Evolutionary conservation across 495 filamentous ascomycete genomes (phyloP), one percentile per base, ranked within the genome.

Genomic region (Sphaerosporella brunnea): DNA sequence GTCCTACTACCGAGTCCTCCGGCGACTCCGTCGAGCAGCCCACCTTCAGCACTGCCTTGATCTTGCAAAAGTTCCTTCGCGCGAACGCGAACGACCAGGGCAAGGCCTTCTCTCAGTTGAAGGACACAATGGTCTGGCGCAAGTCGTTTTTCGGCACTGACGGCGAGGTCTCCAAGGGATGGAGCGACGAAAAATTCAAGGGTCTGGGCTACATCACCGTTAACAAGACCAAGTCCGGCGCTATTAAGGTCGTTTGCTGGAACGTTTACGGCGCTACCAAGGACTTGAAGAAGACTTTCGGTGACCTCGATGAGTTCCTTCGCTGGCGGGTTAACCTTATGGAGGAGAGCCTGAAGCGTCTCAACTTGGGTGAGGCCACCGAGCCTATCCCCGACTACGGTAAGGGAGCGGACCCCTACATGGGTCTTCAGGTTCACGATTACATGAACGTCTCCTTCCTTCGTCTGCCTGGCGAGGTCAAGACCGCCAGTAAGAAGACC

Each of bases 371-470:
- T 10, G 67, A 71, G 13, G 80, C 80, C 18, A 82, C 74, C 15
- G 64, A 69, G 46, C 73, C 78, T 23, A 87, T 93, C 53, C 78
- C 81, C 1, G 79, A 83, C 51, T 73, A 76, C 42, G 23, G 47
- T 15, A n/a, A 35, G 9, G 45, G 26, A 13, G 19, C 45, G 26
- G 86, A 94, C 61, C 82, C 81, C 1, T 90, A 93, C 65, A 78
- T 84, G 65, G 82, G 85, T 61, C 70, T 81, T 51, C 85, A 94
- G 63, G 75, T 94, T 4, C 86, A 94, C 67, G 86, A 94, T 66
- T 94, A 92, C 69, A 67, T 80, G 51, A 75, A 73, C 41, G 73
- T 93, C 56, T 78, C 73, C 53, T 93, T 93, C 69, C 67, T 93
- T 36, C 77, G 81, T 19, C 70, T 77, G 60, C 74, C 82, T 43